Evolutionary conservation across 306 rosid genomes (phyloP), one percentile per base, ranked within the genome.

Genomic region (Cucurbita argyrosperma): DNA sequence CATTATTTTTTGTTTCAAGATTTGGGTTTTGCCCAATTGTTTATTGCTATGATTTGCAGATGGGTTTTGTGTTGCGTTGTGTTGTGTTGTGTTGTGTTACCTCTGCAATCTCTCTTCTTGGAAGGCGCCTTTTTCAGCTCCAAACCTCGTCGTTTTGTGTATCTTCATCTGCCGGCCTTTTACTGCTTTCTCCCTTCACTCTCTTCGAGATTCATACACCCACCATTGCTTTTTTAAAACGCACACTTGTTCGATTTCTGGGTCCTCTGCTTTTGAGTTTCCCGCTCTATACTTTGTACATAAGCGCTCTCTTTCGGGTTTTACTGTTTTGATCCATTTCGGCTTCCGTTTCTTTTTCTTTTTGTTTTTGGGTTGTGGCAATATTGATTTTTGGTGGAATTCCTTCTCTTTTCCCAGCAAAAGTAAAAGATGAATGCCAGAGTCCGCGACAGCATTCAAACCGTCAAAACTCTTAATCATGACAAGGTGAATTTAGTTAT

Each of bases 101-200:
- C 58, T 52, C 81, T 81, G 86, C 38, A 74, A 66, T 65, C 79
- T 35, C 74, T 79, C 82, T 80, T 78, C 81, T 80, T 85, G 81
- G 81, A 50, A 69, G 81, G 76, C 79, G 80, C 84, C 84, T 80
- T 78, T 55, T 78, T 68, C 77, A 85, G 72, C 84, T 86, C 81
- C n/a, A 78, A 83, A 83, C 84, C 83, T 86, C 89, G 87, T 88
- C 89, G 80, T 86, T 83, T 86, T 82, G 79, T 60, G 74, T 86
- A 83, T 79, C 88, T 77, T 75, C 87, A 81, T 30, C 87, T 77
- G 49, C 86, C 53, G 37, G 74, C 9, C 69, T 82, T 83, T 64
- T 76, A 82, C 76, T 88, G 66, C 54, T 78, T 68, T 77, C 76
- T 65, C 71, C 79, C 77, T 79, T 86, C 91, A 81, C 93, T 74